Evolutionary conservation across 768 basidiomycete species (phyloP), one percentile per base, ranked within the genome.

Genomic region (Agrocybe pediades): DNA sequence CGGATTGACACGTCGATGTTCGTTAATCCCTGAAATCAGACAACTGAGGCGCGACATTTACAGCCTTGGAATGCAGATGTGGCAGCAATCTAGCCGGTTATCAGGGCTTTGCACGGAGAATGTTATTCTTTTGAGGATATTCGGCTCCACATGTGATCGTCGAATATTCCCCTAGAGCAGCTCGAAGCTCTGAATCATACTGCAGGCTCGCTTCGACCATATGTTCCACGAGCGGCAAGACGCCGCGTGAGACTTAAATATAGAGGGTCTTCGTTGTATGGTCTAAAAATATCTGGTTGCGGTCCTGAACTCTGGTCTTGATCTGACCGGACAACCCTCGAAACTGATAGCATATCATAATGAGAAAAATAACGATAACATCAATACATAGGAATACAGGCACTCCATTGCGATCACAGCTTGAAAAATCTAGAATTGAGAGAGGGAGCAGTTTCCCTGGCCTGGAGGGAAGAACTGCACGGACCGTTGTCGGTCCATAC

Each of bases 401-500:
- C 17, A 6, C 15, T 9, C 24, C 19, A 40, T 19, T n/a, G 19
- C 15, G 9, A 54, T 65, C 53, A 65, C 23, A 62, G 33, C 54
- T 41, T 46, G 46, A 51, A 51, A 41, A 33, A 41, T 33, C 44
- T 46, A 58, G 41, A 25, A 36, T 33, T 41, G 41, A 58, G 41
- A 25, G 42, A 54, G 51, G 60, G 46, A 24, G 49, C 41, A 57
- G 62, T 56, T 30, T 63, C 57, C 21, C 57, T 57, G 16, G 61
- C 62, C 47, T 64, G 65, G 42, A 53, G 52, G 36, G 58, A 58
- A 21, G 63, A 52, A 33, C 67, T 57, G 67, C 86, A 87, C 49
- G 75, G 62, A 15, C 84, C 85, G 65, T 82, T 71, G 58, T 85
- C 78, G 33, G 75, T 71, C 85, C 84, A 87, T 42, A 75, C 81